phyloP scores from a whole-genome alignment of 139 green algal species.

The Micractinium sp. region DNA sequence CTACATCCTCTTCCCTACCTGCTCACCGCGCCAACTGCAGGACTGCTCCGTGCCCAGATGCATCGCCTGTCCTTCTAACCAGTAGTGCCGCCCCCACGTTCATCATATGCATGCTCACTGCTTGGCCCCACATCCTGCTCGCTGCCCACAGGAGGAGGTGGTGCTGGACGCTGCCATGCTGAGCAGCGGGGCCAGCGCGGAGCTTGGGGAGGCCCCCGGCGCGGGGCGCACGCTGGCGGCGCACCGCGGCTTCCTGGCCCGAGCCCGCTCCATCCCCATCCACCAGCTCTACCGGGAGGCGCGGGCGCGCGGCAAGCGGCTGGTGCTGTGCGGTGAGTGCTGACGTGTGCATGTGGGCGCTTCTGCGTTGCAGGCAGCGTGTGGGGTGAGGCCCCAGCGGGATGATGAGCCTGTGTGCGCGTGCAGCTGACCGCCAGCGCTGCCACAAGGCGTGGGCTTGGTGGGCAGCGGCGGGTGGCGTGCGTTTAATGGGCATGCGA shows the following conservation, averaged over 20 bases:
- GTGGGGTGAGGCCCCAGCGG: no score
- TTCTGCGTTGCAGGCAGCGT: neutral
- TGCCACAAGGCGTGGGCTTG: no score
- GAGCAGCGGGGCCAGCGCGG: neutral
- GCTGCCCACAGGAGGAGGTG: slow-evolving; percentile 34
- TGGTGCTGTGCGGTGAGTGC: slow-evolving; percentile 44
- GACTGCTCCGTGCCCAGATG: no score
- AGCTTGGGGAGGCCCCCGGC: neutral
- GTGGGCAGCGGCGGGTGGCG: no score
- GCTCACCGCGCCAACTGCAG: no score
- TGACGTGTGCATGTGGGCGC: no score
- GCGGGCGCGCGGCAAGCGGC: slow-evolving; percentile 31
- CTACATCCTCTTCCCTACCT: no score
- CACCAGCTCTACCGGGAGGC: slow-evolving; percentile 39
- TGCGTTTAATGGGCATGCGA: no score
- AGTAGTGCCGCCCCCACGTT: no score
- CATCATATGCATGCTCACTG: no score
- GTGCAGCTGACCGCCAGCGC: neutral
- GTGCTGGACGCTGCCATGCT: slow-evolving; percentile 20
- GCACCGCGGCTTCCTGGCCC: slow-evolving; percentile 45
- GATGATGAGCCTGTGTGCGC: neutral
- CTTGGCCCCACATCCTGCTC: no score
- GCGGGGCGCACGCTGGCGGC: slow-evolving; percentile 1
- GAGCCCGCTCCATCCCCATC: slow-evolving; percentile 38
- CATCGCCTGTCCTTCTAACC: no score